A percentile compares a stretch with the other conserved stretches of the same genome.
These are phyloP conservation scores for Coemansia sp. DNA, from an alignment of 192 early-diverging fungal species.

Conservation along the genomic window DNA sequence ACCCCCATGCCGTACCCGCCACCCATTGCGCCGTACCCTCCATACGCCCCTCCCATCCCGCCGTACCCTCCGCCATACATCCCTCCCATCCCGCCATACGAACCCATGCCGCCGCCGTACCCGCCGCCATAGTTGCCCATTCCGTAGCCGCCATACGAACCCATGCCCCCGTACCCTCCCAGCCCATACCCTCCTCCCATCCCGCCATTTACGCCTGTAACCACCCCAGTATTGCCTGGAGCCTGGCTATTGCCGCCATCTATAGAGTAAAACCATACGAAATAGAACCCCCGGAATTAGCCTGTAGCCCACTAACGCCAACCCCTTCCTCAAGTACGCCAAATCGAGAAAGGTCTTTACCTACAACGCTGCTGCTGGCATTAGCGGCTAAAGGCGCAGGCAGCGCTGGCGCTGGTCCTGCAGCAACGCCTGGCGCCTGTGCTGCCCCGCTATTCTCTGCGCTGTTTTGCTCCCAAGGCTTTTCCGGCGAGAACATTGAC, in stretches of 20 bases:
- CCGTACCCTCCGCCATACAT: slow-evolving; percentile 38
- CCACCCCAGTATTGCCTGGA: neutral
- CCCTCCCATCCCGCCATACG: slow-evolving; percentile 47
- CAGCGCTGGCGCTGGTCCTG: slow-evolving; percentile 15
- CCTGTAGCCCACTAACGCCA: too few relatives aligned
- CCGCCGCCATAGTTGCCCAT: slow-evolving; percentile 1
- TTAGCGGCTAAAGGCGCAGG: slow-evolving; percentile 24
- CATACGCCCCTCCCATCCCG: slow-evolving; percentile 56
- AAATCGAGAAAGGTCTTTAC: neutral
- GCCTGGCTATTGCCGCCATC: slow-evolving; percentile 3
- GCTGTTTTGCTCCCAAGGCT: slow-evolving; percentile 42
- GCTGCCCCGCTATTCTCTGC: neutral
- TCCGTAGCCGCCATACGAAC: slow-evolving; percentile 17
- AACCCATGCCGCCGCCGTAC: slow-evolving; percentile 36
- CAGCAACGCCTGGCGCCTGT: neutral
- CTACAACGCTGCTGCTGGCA: slow-evolving; percentile 22
- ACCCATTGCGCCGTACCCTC: slow-evolving; percentile 45
- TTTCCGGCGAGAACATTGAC: slow-evolving; percentile 43
- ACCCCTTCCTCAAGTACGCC: too few relatives aligned
- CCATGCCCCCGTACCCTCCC: slow-evolving; percentile 48
- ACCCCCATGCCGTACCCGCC: slow-evolving; percentile 57
- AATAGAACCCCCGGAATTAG: neutral
- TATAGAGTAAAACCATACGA: neutral
- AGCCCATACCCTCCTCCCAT: slow-evolving; percentile 23
- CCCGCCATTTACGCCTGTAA: neutral